Base-by-base conservation (phyloP, 1,139 yeast species). In the Scheffersomyces parashehatae region DNA sequence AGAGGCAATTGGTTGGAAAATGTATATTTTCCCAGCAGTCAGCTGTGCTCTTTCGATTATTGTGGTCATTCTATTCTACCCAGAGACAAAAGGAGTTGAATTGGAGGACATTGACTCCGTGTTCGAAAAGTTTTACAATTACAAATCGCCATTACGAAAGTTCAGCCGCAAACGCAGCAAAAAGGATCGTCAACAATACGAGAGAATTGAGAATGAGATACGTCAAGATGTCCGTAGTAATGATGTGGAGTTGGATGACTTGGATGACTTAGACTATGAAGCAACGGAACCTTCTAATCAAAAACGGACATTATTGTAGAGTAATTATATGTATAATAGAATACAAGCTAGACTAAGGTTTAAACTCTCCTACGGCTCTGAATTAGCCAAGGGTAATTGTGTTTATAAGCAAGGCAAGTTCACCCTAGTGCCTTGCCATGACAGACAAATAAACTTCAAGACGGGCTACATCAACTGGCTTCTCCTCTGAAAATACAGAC, bases 101-200 rank as follows among this genome's bases (percentile, higher is more conserved):
- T 65, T 79, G 39, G 83, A 79, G 56, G 79, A 78, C 48, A 78
- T 79, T 70, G 82, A 89, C 61, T 69, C 81, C 8, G 72, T 89
- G 24, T 90, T 90, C 62, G 91, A 88, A 44, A 95, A 75, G 33
- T 56, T 53, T 35, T 50, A 55, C 38, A 45, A 47, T 28, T 43
- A 46, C 16, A 49, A 46, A 26, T 38, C 55, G 8, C 43, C 52
- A 7, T 52, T 14, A 11, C 26, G 26, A 20, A 31, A 31, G 24
- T 5, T 31, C 11, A 10, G 24, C n/a, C 29, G 36, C 36, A 24
- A 34, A 7, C 15, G 26, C 28, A 20, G 32, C n/a, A 15, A 8
- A 5, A 14, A 31, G 15, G 12, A 31, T 14, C 5, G 7, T 7
- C 35, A 36, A 7, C 10, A 7, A 4, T 29, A 37, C 28, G 34